Evolutionary conservation across 2,329 filamentous ascomycete species (phyloP).

Genomic region (Penicillium sp.): DNA sequence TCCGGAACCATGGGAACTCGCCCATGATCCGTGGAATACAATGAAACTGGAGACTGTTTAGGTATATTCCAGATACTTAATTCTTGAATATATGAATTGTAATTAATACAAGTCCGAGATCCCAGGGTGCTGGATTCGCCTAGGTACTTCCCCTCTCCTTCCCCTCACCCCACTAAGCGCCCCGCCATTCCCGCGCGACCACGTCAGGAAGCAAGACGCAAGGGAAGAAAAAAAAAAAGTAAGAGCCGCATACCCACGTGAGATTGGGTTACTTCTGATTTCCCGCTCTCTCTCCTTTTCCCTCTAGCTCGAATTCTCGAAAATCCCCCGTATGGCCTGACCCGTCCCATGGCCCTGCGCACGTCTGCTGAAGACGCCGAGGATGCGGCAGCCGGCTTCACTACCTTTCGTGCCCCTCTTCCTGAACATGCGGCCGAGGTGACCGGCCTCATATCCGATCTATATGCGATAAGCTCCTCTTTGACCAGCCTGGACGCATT

Average conservation of each 20-base stretch:
- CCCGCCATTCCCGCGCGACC: constrained; percentile 28
- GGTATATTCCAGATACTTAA: neutral
- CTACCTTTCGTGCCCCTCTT: constrained; percentile 51
- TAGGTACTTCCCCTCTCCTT: constrained; percentile 1
- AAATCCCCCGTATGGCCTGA: constrained; percentile 22
- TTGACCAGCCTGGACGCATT: constrained; percentile 51
- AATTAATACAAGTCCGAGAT: neutral
- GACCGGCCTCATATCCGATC: constrained; percentile 53
- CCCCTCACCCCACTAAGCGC: constrained; percentile 15
- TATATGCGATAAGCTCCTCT: constrained; percentile 55
- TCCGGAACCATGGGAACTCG: constrained; percentile 4
- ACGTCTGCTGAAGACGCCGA: constrained; percentile 51
- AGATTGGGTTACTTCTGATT: constrained; percentile 7
- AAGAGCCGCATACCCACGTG: constrained; percentile 24
- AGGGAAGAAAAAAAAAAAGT: constrained; percentile 9
- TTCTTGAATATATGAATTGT: neutral
- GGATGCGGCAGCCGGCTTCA: constrained; percentile 53
- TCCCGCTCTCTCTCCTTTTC: constrained; percentile 5
- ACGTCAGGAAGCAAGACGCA: constrained; percentile 22
- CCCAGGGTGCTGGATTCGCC: neutral
- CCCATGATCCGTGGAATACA: neutral
- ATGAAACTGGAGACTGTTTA: neutral
- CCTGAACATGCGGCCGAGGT: constrained; percentile 54
- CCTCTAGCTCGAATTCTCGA: neutral
- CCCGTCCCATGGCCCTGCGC: constrained; percentile 39